These are phyloP conservation scores for Brassica rapa DNA, from an alignment of 345 rosid species.

Conservation along the genomic window DNA sequence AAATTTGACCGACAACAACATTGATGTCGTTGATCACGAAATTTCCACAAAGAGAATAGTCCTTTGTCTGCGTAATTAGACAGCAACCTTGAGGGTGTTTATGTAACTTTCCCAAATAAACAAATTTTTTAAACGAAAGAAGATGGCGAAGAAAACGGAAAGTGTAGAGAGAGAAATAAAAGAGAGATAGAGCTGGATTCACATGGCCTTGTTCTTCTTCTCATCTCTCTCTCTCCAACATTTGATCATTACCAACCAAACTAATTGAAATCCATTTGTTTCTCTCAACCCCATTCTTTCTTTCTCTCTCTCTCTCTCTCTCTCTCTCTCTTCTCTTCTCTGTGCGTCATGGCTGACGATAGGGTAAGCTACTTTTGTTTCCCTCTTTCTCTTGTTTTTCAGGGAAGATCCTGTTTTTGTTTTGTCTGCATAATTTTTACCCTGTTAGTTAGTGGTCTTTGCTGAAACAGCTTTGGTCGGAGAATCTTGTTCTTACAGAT, in stretches of 20 bases:
- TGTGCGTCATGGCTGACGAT: slow-evolving; percentile 66
- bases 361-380: slow-evolving; percentile 47
- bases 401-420: not conserved
- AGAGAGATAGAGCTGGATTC: slow-evolving; percentile 47
- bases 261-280: slow-evolving; percentile 40
- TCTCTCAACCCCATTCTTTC: slow-evolving; percentile 16
- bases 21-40: slow-evolving; percentile 26
- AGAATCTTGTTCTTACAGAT: not conserved
- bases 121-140: not conserved
- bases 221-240: slow-evolving; percentile 39
- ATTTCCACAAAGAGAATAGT: slow-evolving; percentile 16
- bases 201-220: slow-evolving; percentile 51
- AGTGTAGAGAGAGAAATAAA: slow-evolving; percentile 24
- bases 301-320: slow-evolving; percentile 6
- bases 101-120: not conserved
- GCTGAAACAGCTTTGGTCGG: not conserved
- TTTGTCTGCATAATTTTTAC: not conserved
- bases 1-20: slow-evolving; percentile 35
- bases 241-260: slow-evolving; percentile 47
- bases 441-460: slow-evolving; percentile 3
- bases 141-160: slow-evolving; percentile 47
- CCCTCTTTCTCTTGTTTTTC: not conserved
- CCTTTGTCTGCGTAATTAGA: slow-evolving; percentile 24
- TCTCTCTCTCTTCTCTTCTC: slow-evolving; percentile 12
- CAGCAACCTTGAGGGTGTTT: slow-evolving; percentile 9